Evolutionary conservation across 225 moss, liverwort and hornwort species (phyloP).

Genomic region (Pseudoscleropodium purum): DNA sequence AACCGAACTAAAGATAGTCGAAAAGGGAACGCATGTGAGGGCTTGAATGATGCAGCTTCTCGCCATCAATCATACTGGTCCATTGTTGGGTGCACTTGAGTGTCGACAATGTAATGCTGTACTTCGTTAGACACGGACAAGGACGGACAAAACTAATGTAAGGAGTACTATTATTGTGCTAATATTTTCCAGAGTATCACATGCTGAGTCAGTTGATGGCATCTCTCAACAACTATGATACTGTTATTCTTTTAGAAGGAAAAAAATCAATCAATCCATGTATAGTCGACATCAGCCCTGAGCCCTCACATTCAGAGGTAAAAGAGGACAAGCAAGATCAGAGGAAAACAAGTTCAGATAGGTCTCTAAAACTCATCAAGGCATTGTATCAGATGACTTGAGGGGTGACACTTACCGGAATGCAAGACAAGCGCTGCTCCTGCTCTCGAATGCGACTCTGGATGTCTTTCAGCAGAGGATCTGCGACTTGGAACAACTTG

Average conservation of each 20-base stretch:
- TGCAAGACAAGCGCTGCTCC: not conserved
- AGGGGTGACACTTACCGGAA: not conserved
- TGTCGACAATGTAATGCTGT: not conserved
- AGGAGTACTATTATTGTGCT: not conserved
- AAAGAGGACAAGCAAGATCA: not conserved
- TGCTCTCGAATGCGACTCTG: not conserved
- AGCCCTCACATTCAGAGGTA: not conserved
- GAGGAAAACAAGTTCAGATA: not conserved
- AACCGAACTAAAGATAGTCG: not conserved
- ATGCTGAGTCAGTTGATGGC: not conserved
- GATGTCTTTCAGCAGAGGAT: not conserved
- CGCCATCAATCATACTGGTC: not conserved
- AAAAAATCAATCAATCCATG: not conserved
- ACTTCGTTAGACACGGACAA: not conserved
- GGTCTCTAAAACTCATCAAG: not conserved
- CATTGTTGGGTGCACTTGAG: conserved; percentile 1
- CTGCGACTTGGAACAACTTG: not conserved
- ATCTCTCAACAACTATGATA: not conserved
- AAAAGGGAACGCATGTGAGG: not conserved
- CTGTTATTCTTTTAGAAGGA: not conserved
- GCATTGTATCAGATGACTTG: not conserved
- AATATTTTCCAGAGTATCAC: not conserved
- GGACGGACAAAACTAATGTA: conserved; percentile 5
- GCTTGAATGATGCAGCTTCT: not conserved
- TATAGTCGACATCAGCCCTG: not conserved